Percentiles rank a stretch among this genome's conserved stretches.
Evolutionary conservation across 768 basidiomycete species (phyloP).

Genomic region (Trametes elegans): DNA sequence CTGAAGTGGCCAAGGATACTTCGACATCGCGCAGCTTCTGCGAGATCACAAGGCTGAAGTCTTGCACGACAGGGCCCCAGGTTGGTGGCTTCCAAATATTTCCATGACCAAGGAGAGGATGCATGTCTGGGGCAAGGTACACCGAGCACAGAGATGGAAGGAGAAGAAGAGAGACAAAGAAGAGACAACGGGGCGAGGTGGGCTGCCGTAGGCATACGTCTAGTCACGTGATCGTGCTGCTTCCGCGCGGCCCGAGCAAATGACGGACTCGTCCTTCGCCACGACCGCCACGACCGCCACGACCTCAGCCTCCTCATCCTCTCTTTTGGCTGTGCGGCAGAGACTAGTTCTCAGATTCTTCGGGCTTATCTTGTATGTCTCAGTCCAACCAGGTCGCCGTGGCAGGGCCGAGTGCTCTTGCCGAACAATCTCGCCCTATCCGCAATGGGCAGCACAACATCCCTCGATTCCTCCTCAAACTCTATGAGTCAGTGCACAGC

Average conservation of each 20-base stretch:
- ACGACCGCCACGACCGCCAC: background rate
- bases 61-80: background rate
- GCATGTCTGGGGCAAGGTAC: background rate
- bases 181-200: too few relatives aligned
- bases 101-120: background rate
- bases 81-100: too few relatives aligned
- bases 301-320: background rate
- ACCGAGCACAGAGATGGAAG: background rate
- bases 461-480: slow-evolving; percentile 89
- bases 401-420: slow-evolving; percentile 39
- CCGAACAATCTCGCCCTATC: slow-evolving; percentile 39
- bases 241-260: background rate
- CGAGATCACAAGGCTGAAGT: too few relatives aligned
- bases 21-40: too few relatives aligned
- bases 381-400: slow-evolving; percentile 56
- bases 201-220: background rate
- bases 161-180: background rate
- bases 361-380: slow-evolving; percentile 33
- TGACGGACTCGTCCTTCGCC: background rate
- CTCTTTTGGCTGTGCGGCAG: background rate
- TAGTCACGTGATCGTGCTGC: background rate
- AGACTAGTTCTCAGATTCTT: background rate
- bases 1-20: too few relatives aligned
- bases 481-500: slow-evolving; percentile 69
- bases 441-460: slow-evolving; percentile 47